Base-by-base conservation (phyloP, 2,329 filamentous ascomycete genomes). In the Aspergillus ibericus region DNA sequence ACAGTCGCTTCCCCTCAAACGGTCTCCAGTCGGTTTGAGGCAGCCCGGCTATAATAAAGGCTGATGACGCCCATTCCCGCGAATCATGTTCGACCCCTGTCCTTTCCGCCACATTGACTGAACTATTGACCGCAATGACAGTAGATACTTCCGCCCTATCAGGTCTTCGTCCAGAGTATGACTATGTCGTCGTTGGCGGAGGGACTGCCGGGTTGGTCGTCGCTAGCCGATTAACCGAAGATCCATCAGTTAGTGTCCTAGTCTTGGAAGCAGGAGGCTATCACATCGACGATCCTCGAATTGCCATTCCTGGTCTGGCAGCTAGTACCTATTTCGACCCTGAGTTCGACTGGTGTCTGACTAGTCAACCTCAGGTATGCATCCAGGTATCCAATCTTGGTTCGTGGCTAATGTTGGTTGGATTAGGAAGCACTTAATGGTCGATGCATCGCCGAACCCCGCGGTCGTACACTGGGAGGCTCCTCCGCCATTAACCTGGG, bases 401-500 rank as follows among this genome's bases (percentile, higher is more conserved):
- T 27, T 9, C n/a, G 7, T 3, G 3, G 3, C 42, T 32, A 3
- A 48, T 6, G 16, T 2, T 12, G 13, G 15, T 32, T 18, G 15
- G 44, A 9, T 27, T 13, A 48, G 44, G 49, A 56, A 51, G 58
- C 63, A 22, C 73, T 82, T 8, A 72, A 74, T 27, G 73, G 73
- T 22, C 74, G 79, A 3, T 59, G 69, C 1, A 73, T 81, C 13
- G 50, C 67, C 6, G 76, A 79, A 40, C 76, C 75, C 32, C 73
- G 80, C 9, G 81, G 79, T 34, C 79, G 79, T 58, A 79, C 81
- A 0, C 70, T 83, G 0, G 81, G 81, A 7, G 81, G 81, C 13
- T 78, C 75, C 16, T 78, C 71, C 13, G 74, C 78, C 0, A 61
- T 81, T 20, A 81, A 82, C 60, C 75, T 80, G 48, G 70, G 68